phyloP scores from a whole-genome alignment of 352 stramenopile genomes.

The Hyaloperonospora brassicae region DNA sequence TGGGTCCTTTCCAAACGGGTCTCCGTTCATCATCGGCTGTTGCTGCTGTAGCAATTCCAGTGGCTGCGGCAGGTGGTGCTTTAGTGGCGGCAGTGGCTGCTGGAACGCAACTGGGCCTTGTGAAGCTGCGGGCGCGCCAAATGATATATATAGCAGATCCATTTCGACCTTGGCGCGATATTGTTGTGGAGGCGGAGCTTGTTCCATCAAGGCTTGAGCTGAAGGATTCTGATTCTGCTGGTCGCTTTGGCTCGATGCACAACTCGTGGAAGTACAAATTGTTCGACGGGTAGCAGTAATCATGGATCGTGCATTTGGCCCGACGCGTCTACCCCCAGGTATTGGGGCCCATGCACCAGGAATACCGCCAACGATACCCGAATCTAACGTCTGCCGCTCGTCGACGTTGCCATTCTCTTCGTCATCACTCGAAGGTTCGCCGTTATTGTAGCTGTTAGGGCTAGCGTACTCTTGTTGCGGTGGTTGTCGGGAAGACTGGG shows the following conservation, averaged over 20 bases:
- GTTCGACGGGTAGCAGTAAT: slow-evolving; percentile 27
- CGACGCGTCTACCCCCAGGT: slow-evolving; percentile 29
- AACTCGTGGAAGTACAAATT: slow-evolving; percentile 16
- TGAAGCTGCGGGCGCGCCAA: slow-evolving; percentile 43
- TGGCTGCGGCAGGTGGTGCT: slow-evolving; percentile 20
- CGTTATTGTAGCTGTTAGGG: too few species aligned
- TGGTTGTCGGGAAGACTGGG: slow-evolving; percentile 21
- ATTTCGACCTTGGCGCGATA: too few species aligned
- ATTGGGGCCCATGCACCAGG: slow-evolving; percentile 53
- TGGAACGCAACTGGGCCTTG: slow-evolving; percentile 32
- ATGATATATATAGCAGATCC: slow-evolving; percentile 82
- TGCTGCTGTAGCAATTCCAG: slow-evolving; percentile 24
- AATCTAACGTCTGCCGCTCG: slow-evolving; percentile 86
- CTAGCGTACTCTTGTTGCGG: slow-evolving; percentile 49
- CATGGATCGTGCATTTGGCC: slow-evolving; percentile 18
- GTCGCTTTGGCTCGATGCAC: slow-evolving; percentile 33
- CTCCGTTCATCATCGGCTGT: slow-evolving; percentile 29
- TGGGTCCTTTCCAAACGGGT: slow-evolving; percentile 64
- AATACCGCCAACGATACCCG: slow-evolving; percentile 95
- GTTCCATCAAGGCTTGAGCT: slow-evolving; percentile 34
- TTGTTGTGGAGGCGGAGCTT: too few species aligned
- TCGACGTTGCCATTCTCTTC: slow-evolving; percentile 36
- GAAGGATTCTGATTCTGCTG: slow-evolving; percentile 31
- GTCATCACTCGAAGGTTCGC: slow-evolving; percentile 35
- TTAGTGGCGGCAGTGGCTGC: too few species aligned